Conservation (phyloP, 2,329 filamentous ascomycete species). For the Didymella pinodella region DNA sequence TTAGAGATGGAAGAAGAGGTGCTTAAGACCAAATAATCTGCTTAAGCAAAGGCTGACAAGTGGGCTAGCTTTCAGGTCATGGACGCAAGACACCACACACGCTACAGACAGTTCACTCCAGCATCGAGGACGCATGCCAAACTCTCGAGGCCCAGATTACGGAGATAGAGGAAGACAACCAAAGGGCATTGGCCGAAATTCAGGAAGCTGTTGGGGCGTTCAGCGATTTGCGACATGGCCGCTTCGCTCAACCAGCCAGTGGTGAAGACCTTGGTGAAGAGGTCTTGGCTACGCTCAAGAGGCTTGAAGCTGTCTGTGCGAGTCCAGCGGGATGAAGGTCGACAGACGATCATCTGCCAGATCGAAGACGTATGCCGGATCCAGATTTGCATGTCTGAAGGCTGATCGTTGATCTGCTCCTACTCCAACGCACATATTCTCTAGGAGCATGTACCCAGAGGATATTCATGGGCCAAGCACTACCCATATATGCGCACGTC, state of each 20-base stretch:
- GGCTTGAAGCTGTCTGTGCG: slow-evolving; percentile 68
- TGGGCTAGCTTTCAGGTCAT: slow-evolving; percentile 63
- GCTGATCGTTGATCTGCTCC: neutral
- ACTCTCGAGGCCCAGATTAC: slow-evolving; percentile 74
- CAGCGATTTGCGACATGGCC: slow-evolving; percentile 84
- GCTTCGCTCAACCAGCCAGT: slow-evolving; percentile 61
- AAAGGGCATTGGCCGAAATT: slow-evolving; percentile 66
- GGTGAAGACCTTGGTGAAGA: slow-evolving; percentile 70
- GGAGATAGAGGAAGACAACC: slow-evolving; percentile 70
- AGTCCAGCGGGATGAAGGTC: slow-evolving; percentile 31
- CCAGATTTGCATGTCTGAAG: neutral
- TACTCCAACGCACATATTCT: neutral
- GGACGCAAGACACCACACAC: slow-evolving; percentile 64
- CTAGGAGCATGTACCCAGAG: neutral
- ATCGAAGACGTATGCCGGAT: neutral
- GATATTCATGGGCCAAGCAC: neutral
- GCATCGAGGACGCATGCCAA: slow-evolving; percentile 71
- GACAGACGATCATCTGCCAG: neutral
- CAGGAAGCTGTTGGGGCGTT: slow-evolving; percentile 73
- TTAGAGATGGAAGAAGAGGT: slow-evolving; percentile 64
- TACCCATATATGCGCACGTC: neutral
- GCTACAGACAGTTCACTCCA: slow-evolving; percentile 69
- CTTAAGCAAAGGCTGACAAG: slow-evolving; percentile 19
- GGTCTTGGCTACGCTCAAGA: slow-evolving; percentile 70
- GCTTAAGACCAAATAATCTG: neutral